Evolutionary conservation across 2,329 filamentous ascomycete species (phyloP), one percentile per base, ranked within the genome.

Genomic region (Didymella glomerata): DNA sequence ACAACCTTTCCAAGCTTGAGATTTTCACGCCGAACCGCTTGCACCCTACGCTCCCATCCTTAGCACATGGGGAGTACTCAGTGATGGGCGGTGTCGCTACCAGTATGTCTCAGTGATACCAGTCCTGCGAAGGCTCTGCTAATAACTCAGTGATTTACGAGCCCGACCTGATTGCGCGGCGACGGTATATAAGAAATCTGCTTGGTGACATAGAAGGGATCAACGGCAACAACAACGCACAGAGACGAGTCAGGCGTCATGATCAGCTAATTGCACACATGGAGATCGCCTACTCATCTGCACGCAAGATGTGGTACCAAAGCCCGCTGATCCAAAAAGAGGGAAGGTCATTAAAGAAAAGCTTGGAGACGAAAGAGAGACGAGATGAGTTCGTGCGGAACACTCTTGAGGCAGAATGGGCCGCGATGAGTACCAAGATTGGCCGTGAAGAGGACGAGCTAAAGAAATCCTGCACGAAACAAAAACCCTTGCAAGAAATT

Each of bases 21-120:
- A 60, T 76, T 13, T 75, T 75, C 57, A 75, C 74, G 0, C 73
- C 73, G 3, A 73, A 70, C 41, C 32, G 36, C 1, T 53, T 74
- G 9, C 68, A 76, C 44, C 68, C 72, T 1, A 11, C 48, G 4
- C 64, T 75, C 0, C 67, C 69, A 2, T 65, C 64, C 5, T 59
- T 76, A 1, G 53, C 56, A 16, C 53, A 62, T 8, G 70, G 69
- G 3, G 41, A 53, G 4, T 68, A 69, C 42, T 40, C 59, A 5
- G 54, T 63, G 10, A 68, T 68, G 65, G 69, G 70, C 16, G 58
- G 54, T 22, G 14, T 48, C 1, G 64, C 68, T 0, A 67, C 60
- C 20, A 70, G 57, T 60, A 48, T 5, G 57, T 28, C 18, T 14
- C 6, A 22, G 9, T 25, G 36, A 22, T 7, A 3, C 20, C 1